Evolutionary conservation across 306 rosid species (phyloP), one percentile per base, ranked within the genome.

Genomic region (Adenanthera pavonina): DNA sequence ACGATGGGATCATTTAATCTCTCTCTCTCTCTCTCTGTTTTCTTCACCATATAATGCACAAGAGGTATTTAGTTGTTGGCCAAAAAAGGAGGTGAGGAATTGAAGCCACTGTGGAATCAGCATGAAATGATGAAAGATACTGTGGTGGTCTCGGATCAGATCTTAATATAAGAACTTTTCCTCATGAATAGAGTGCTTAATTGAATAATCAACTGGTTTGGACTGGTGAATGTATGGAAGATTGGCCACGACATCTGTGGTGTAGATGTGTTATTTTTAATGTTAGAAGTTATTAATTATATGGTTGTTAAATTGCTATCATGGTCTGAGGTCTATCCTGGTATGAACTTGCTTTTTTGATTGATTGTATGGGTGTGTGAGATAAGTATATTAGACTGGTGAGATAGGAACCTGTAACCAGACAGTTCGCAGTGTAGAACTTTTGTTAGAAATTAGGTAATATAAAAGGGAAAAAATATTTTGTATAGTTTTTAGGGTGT

Each of bases 121-220:
- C 33, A 41, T 40, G 51, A 67, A 38, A 66, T 9, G 36, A 9
- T 20, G 36, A 30, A 20, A 59, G 35, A 11, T 16, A 20, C 49
- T 66, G 49, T 36, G 46, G 72, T 66, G 49, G 72, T 40, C 34
- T 66, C 20, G 40, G 72, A 66, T 66, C 20, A 66, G 72, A 66
- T 66, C 72, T 66, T 66, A 11, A 60, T 10, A 5, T 5, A 30
- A 12, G 17, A 11, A 3, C 7, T 60, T 30, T 60, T 60, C 67
- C 72, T 67, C 51, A 17, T 12, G 12, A 67, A n/a, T 40, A 67
- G 51, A 16, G 51, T 38, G 33, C 72, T 67, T n/a, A n/a, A 13
- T 16, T 40, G 34, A 40, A 60, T 33, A 34, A 41, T 41, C 16
- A 67, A 41, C 72, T n/a, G 51, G 3, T 67, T 62, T 1, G n/a